Conservation (phyloP, 2,329 filamentous ascomycete genomes). For the Tolypocladium tropicale region DNA sequence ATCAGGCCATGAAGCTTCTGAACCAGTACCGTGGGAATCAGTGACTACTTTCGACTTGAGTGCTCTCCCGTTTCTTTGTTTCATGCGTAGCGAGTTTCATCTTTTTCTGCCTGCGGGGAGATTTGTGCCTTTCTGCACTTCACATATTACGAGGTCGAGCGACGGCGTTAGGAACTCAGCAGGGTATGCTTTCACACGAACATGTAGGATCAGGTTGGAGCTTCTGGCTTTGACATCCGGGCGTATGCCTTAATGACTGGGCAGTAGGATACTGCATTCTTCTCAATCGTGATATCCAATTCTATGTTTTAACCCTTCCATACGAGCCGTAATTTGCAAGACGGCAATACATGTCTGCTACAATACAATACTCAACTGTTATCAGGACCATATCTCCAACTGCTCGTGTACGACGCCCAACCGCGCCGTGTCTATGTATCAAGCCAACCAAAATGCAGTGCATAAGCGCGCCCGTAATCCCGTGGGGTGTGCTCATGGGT, state of each 20-base stretch:
- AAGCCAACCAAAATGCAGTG: no score
- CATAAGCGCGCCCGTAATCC: no score
- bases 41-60: conserved; percentile 7
- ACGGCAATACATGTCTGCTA: neutral
- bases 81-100: conserved; percentile 2
- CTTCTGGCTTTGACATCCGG: neutral
- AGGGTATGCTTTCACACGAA: neutral
- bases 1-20: conserved; percentile 70
- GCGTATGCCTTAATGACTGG: neutral
- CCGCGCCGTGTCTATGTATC: neutral
- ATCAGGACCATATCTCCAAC: neutral
- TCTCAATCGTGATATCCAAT: neutral
- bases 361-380: neutral
- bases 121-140: neutral
- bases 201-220: neutral
- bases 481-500: neutral
- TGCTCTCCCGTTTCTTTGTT: neutral
- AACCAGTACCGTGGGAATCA: conserved; percentile 39
- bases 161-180: conserved; percentile 17
- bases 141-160: conserved; percentile 10
- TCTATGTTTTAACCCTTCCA: neutral
- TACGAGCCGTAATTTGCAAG: neutral
- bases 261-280: neutral
- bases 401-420: neutral
- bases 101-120: neutral